Percentiles rank a stretch among this genome's conserved stretches.
Evolutionary conservation across 2,329 filamentous ascomycete genomes (phyloP).

Genomic region (Pseudogymnoascus sp.): DNA sequence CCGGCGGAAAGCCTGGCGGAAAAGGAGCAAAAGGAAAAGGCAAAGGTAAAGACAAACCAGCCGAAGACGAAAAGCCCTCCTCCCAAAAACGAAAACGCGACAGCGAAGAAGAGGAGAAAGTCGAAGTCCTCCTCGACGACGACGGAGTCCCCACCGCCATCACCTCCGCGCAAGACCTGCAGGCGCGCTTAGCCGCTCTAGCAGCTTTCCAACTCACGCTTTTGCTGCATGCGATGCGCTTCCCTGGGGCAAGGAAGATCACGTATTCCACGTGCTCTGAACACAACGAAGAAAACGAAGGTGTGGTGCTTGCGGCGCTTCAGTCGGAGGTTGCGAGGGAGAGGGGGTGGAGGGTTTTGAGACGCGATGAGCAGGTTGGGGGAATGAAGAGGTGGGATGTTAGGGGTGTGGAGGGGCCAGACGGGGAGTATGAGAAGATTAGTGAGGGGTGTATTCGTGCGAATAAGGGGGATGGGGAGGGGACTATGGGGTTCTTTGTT

Average conservation of each 20-base stretch:
- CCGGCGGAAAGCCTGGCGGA: conserved; percentile 2
- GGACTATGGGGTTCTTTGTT: conserved; percentile 94
- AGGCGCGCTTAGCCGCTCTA: conserved; percentile 62
- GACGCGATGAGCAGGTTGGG: conserved; percentile 62
- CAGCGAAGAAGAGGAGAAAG: conserved; percentile 18
- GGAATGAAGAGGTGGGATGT: conserved; percentile 73
- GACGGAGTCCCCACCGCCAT: conserved; percentile 47
- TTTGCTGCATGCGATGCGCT: conserved; percentile 75
- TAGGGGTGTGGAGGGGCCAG: conserved; percentile 40
- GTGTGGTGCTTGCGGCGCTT: conserved; percentile 68
- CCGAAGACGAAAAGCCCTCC: conserved; percentile 17
- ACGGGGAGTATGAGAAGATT: not conserved
- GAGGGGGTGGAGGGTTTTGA: conserved; percentile 71
- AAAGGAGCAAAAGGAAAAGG: conserved; percentile 16
- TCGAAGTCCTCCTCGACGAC: conserved; percentile 44
- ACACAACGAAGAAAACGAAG: conserved; percentile 81
- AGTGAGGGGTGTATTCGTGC: conserved; percentile 75
- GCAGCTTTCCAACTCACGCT: conserved; percentile 76
- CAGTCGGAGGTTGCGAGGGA: conserved; percentile 56
- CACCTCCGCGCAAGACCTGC: conserved; percentile 48
- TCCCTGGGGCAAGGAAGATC: conserved; percentile 66
- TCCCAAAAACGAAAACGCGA: conserved; percentile 26
- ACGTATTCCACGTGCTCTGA: conserved; percentile 94
- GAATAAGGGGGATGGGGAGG: conserved; percentile 70
- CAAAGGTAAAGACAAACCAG: conserved; percentile 15